These are phyloP conservation scores for Diddensiella santjacobensis DNA, from an alignment of 805 yeast genomes.

Conservation along the genomic window DNA sequence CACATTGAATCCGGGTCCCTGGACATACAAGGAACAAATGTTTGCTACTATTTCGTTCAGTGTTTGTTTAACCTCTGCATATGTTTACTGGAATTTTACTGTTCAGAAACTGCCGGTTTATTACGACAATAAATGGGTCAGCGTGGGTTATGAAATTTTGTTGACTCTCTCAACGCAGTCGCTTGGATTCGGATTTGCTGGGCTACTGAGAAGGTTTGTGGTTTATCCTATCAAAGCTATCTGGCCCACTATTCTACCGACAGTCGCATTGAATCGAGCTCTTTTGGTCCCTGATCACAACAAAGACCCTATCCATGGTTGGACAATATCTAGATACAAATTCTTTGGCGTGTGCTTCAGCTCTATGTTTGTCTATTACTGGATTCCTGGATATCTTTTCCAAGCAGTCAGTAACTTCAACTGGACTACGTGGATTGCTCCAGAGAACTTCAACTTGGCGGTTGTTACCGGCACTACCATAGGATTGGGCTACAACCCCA, in stretches of 20 bases:
- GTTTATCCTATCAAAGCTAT: conserved; percentile 42
- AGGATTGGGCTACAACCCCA: conserved; percentile 40
- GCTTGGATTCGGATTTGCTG: conserved; percentile 51
- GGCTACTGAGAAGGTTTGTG: conserved; percentile 49
- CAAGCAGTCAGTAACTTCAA: conserved; percentile 58
- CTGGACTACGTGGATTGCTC: conserved; percentile 57
- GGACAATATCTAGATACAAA: conserved; percentile 52
- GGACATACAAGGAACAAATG: conserved; percentile 61
- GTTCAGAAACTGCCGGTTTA: conserved; percentile 32
- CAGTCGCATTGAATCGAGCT: conserved; percentile 51
- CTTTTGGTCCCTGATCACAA: conserved; percentile 31
- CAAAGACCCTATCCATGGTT: conserved; percentile 47
- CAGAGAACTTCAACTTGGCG: conserved; percentile 52
- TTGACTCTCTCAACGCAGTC: conserved; percentile 47
- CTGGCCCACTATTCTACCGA: conserved; percentile 54
- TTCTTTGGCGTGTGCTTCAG: conserved; percentile 45
- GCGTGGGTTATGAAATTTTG: conserved; percentile 43
- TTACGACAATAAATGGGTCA: conserved; percentile 30
- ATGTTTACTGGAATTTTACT: conserved; percentile 18
- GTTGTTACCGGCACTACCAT: conserved; percentile 57
- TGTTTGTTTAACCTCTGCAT: conserved; percentile 18
- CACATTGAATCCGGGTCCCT: conserved; percentile 56
- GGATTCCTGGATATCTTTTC: conserved; percentile 66
- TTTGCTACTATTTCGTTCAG: conserved; percentile 40
- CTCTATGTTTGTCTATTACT: conserved; percentile 51